Evolutionary conservation across 768 basidiomycete genomes (phyloP), one percentile per base, ranked within the genome.

Genomic region (Crepidotus variabilis): DNA sequence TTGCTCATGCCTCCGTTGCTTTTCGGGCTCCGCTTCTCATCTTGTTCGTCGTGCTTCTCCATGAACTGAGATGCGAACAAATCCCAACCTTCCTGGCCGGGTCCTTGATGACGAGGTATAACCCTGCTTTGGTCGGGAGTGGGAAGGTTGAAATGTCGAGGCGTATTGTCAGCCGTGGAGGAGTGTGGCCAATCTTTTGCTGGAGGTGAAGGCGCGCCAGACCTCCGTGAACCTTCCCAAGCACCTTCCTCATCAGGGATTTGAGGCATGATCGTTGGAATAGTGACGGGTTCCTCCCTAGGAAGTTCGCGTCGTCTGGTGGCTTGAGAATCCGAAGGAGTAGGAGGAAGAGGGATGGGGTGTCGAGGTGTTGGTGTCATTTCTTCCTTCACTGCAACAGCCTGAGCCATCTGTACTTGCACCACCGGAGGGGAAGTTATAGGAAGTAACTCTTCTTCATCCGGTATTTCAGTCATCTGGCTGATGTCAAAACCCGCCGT

Each of bases 301-400:
- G 14, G 60, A n/a, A 52, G 32, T 32, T 47, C 49, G n/a, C 48
- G 53, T 54, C 20, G 53, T 14, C 16, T 45, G 51, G 46, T 53
- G 13, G 60, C 55, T 18, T 67, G 67, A 5, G 67, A 67, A 55
- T 69, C 68, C 11, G 68, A 69, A 2, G 68, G 68, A 1, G 68
- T 69, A 36, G 68, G 68, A 8, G 68, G 68, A 36, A 63, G 63
- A 23, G 57, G 51, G 10, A 56, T 56, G 6, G 34, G 39, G 20
- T 61, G 57, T 46, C 50, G 56, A 0, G 63, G 65, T 20, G 65
- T 67, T 4, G 52, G 51, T 35, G 52, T 23, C 21, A 35, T 55
- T 13, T 61, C 57, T 46, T 58, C 63, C 24, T 65, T 59, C 13
- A 34, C 56, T 2, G 57, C 58, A 8, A 39, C 48, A 16, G 45